Conservation (phyloP, 2,329 filamentous ascomycete genomes). For the Fusarium sororula region DNA sequence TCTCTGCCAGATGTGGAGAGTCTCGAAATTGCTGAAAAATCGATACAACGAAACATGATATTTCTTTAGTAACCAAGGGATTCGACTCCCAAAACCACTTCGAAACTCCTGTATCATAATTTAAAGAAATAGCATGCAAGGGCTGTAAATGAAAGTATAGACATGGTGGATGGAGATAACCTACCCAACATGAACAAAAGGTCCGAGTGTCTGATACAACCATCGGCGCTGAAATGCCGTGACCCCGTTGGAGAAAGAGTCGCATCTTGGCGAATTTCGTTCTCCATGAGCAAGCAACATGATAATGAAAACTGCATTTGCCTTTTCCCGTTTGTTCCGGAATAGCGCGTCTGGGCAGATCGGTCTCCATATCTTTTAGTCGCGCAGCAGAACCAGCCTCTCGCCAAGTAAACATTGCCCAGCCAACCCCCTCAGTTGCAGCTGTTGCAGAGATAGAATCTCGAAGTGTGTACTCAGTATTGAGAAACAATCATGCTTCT, state of each 20-base stretch:
- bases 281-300: slow-evolving; percentile 2
- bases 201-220: slow-evolving; percentile 30
- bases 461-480: neutral
- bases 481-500: neutral
- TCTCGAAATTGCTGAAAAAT: neutral
- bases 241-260: slow-evolving; percentile 19
- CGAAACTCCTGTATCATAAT: slow-evolving; percentile 21
- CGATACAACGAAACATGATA: neutral
- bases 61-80: neutral
- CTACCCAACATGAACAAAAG: slow-evolving; percentile 31
- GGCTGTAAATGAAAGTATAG: neutral
- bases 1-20: neutral
- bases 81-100: neutral
- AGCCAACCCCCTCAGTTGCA: slow-evolving; percentile 5
- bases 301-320: slow-evolving; percentile 9
- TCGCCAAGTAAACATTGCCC: slow-evolving; percentile 26
- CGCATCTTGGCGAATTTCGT: slow-evolving; percentile 28
- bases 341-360: slow-evolving; percentile 12
- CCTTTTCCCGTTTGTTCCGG: slow-evolving; percentile 29
- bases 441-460: neutral
- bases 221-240: slow-evolving; percentile 15
- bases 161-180: slow-evolving; percentile 12
- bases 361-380: neutral
- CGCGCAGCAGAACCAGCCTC: slow-evolving; percentile 21
- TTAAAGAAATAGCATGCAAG: slow-evolving; percentile 3